Conservation (phyloP, 2,329 filamentous ascomycete species). For the Pezicula carpinea region DNA sequence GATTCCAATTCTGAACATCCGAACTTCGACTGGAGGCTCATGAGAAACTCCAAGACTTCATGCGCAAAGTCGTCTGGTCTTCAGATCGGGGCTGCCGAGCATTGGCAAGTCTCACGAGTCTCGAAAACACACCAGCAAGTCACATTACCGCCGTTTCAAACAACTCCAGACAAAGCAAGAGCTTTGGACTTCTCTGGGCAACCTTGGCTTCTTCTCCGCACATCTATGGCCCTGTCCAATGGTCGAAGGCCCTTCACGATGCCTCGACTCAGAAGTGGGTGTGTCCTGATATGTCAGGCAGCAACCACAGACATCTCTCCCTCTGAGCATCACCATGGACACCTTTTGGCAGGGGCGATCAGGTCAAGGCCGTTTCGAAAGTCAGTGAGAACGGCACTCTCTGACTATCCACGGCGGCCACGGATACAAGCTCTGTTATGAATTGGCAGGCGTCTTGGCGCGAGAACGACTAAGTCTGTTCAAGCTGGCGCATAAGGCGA, state of each 20-base stretch:
- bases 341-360: too few relatives aligned
- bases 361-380: too few relatives aligned
- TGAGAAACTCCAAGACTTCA: conserved; percentile 1
- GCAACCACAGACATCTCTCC: too few relatives aligned
- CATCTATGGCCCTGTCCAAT: neutral
- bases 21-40: neutral
- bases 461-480: neutral
- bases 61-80: neutral
- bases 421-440: too few relatives aligned
- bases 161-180: neutral
- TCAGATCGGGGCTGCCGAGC: neutral
- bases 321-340: too few relatives aligned
- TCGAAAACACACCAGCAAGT: neutral
- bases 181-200: neutral
- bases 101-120: neutral
- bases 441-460: neutral
- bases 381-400: too few relatives aligned
- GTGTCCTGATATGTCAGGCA: neutral
- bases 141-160: neutral
- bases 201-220: neutral
- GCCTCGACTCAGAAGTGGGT: too few relatives aligned
- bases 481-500: too few relatives aligned
- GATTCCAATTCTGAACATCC: neutral
- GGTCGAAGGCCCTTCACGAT: neutral
- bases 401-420: too few relatives aligned